A percentile compares a stretch with the other conserved stretches of the same genome.
Evolutionary conservation across 257 asterid genomes (phyloP).

Genomic region (Anisodus tanguticus): DNA sequence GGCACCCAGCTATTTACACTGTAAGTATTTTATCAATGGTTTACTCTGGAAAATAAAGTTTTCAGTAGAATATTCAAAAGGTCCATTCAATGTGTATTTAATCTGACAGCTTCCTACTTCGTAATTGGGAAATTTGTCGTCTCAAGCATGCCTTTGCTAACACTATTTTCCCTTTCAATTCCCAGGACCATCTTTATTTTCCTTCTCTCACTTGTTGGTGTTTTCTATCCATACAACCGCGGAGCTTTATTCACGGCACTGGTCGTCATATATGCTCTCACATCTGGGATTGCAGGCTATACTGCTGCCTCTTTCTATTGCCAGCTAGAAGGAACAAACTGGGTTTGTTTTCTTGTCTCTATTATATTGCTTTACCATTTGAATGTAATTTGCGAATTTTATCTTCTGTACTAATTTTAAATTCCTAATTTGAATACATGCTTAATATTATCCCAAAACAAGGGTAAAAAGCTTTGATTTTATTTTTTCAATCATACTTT

Average conservation of each 20-base stretch:
- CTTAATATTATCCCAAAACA: background rate
- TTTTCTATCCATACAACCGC: slow-evolving; percentile 45
- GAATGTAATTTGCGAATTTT: background rate
- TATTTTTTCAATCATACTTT: background rate
- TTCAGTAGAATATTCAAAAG: background rate
- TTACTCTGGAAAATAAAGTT: background rate
- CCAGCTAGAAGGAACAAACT: slow-evolving; percentile 45
- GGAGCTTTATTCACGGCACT: slow-evolving; percentile 46
- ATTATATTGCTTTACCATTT: slow-evolving; percentile 22
- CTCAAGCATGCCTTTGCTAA: background rate
- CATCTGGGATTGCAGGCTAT: slow-evolving; percentile 45
- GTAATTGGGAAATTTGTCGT: background rate
- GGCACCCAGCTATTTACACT: slow-evolving; percentile 43
- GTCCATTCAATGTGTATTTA: background rate
- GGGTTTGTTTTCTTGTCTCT: slow-evolving; percentile 35
- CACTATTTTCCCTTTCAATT: background rate
- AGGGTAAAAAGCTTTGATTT: background rate
- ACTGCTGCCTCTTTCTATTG: slow-evolving; percentile 45
- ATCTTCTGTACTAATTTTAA: background rate
- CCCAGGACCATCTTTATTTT: slow-evolving; percentile 42
- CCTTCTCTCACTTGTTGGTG: slow-evolving; percentile 45
- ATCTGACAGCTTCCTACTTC: slow-evolving; percentile 19
- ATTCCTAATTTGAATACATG: background rate
- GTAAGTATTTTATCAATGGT: slow-evolving; percentile 28
- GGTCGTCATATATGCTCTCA: slow-evolving; percentile 48